Evolutionary conservation across 2,329 filamentous ascomycete genomes (phyloP).

Genomic region (Fusarium chuoi): DNA sequence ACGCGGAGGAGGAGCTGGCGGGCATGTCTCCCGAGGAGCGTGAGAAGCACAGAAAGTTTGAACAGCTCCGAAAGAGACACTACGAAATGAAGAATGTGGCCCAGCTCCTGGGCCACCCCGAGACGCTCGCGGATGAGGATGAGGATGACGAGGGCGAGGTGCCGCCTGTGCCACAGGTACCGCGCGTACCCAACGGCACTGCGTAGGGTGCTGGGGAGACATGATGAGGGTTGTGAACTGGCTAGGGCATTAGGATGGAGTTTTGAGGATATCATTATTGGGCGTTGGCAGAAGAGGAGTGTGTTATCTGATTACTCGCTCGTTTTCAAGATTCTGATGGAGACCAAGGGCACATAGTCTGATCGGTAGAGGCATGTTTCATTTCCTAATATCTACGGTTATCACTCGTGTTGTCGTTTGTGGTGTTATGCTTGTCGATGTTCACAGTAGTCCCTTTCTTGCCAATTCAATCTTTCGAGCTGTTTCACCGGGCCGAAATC

Average conservation of each 20-base stretch:
- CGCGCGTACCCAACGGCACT: conserved; percentile 55
- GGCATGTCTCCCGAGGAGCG: conserved; percentile 76
- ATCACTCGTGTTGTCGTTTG: not conserved
- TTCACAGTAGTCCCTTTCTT: conserved; percentile 75
- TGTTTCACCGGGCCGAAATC: conserved; percentile 77
- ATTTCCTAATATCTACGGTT: conserved; percentile 32
- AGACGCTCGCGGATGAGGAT: conserved; percentile 68
- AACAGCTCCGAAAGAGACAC: conserved; percentile 91
- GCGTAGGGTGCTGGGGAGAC: conserved; percentile 37
- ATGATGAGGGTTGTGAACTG: conserved; percentile 18
- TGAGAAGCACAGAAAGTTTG: conserved; percentile 93
- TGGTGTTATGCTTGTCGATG: not conserved
- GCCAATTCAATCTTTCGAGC: conserved; percentile 82
- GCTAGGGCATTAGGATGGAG: conserved; percentile 35
- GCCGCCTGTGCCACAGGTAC: conserved; percentile 55
- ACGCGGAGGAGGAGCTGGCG: conserved; percentile 65
- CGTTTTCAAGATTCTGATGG: conserved; percentile 30
- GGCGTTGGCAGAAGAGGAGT: conserved; percentile 41
- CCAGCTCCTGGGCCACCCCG: conserved; percentile 81
- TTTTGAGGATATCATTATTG: conserved; percentile 43
- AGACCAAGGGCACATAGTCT: conserved; percentile 25
- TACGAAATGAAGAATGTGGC: conserved; percentile 99
- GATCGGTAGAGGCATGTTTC: conserved; percentile 26
- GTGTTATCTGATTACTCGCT: conserved; percentile 25
- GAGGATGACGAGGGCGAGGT: conserved; percentile 66